These are phyloP conservation scores for Porpolomopsis calyptriformis DNA, from an alignment of 768 basidiomycete species.

Conservation along the genomic window DNA sequence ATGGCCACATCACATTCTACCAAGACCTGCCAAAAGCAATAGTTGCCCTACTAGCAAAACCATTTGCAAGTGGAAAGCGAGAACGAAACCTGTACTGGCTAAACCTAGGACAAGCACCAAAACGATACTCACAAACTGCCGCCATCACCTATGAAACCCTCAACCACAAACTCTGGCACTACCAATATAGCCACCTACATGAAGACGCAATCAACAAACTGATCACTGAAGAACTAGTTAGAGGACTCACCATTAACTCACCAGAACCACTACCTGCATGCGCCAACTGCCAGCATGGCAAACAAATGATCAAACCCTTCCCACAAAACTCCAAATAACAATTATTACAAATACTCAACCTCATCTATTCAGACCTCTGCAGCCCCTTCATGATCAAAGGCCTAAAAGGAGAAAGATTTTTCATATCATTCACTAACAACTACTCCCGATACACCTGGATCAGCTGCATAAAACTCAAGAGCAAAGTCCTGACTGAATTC, in stretches of 20 bases:
- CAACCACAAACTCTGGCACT: background rate
- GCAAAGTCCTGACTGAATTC: background rate
- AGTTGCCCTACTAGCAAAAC: no score
- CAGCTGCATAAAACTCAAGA: background rate
- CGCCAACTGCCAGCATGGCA: background rate
- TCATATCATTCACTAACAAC: constrained; percentile 11
- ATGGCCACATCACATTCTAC: background rate
- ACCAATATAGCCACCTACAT: background rate
- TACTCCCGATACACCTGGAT: background rate
- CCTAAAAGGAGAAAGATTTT: constrained; percentile 7
- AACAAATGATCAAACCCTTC: background rate
- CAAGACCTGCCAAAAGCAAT: background rate
- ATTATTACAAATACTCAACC: background rate
- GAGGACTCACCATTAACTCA: background rate
- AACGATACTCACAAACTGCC: background rate
- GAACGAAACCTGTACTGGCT: background rate
- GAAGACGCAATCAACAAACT: background rate
- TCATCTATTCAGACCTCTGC: constrained; percentile 17
- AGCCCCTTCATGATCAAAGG: constrained; percentile 14
- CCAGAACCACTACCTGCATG: background rate
- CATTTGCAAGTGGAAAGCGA: background rate
- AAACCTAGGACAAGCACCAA: background rate
- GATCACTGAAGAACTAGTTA: background rate
- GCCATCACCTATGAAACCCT: background rate
- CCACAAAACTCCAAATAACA: background rate